Percentiles rank a stretch among this genome's conserved stretches.
Evolutionary conservation across 2,329 filamentous ascomycete genomes (phyloP).

Genomic region (Eutypella sp.): DNA sequence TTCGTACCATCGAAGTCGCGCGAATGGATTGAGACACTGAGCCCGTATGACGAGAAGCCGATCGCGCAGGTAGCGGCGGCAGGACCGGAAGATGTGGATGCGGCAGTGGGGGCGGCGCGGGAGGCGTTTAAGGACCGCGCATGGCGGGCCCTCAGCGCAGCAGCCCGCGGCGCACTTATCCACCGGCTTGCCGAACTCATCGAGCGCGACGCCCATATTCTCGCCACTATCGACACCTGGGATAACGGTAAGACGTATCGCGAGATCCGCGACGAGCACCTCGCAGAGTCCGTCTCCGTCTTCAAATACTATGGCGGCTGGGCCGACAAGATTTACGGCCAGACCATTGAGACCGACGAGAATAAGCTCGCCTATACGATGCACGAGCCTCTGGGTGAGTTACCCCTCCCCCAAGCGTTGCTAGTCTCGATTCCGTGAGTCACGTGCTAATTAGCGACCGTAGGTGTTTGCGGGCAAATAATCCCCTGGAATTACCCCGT

Average conservation of each 20-base stretch:
- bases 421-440: background rate
- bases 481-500: slow-evolving; percentile 54
- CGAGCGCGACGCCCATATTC: slow-evolving; percentile 51
- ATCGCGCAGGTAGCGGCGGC: slow-evolving; percentile 65
- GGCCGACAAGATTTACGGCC: slow-evolving; percentile 73
- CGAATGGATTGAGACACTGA: slow-evolving; percentile 58
- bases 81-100: slow-evolving; percentile 58
- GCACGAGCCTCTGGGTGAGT: slow-evolving; percentile 66
- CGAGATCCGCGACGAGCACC: slow-evolving; percentile 57
- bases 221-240: slow-evolving; percentile 65
- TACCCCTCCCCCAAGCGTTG: too few relatives aligned
- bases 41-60: slow-evolving; percentile 54
- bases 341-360: slow-evolving; percentile 65
- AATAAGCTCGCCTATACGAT: slow-evolving; percentile 72
- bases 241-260: slow-evolving; percentile 75
- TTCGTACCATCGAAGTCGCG: slow-evolving; percentile 57
- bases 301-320: slow-evolving; percentile 74
- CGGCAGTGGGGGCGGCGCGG: slow-evolving; percentile 64
- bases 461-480: slow-evolving; percentile 67
- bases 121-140: slow-evolving; percentile 62
- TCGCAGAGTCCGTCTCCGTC: slow-evolving; percentile 41
- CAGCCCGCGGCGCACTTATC: slow-evolving; percentile 65
- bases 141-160: slow-evolving; percentile 64
- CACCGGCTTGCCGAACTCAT: slow-evolving; percentile 66
- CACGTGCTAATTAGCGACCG: background rate